Evolutionary conservation across 2,329 filamentous ascomycete species (phyloP), one percentile per base, ranked within the genome.

Genomic region (Epichloe aotearoae): DNA sequence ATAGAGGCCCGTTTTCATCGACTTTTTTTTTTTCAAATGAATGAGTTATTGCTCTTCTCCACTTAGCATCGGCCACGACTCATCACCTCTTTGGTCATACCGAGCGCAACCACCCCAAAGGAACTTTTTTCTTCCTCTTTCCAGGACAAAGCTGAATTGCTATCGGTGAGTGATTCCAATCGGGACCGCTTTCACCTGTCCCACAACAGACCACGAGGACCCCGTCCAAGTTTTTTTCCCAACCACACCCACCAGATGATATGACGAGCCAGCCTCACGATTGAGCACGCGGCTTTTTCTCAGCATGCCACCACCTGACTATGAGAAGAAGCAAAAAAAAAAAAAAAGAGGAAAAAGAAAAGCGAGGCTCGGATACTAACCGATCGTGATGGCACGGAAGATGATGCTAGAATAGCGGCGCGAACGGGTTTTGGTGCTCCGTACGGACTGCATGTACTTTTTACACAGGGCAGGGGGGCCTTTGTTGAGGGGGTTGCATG

Each of bases 131-230:
- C 7, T 30, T 30, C 26, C 2, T 30, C 26, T 30, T 10, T 8
- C 26, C 3, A 8, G 26, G 8, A 26, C 2, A 26, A 23, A n/a
- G 26, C 26, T 26, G 26, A 30, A 30, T 30, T 10, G 26, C 8
- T 30, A 41, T 44, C 40, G 26, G 26, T 17, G 19, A 44, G 47
- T 49, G 40, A 23, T 23, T 23, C 23, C 23, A 12, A 33, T 19
- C 6, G 12, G 48, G 26, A 38, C 39, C 19, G 20, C 17, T 46
- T 36, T 38, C 7, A 3, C 37, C n/a, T 33, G 48, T 33, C 34
- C 48, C 48, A 46, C 48, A 49, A 50, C 20, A 41, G 26, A 50
- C 20, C 49, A 46, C 49, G 49, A 50, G 49, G 49, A 50, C 43
- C 12, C 23, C 23, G n/a, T 46, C 26, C 15, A 40, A 34, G 15